Percentiles rank a stretch among this genome's conserved stretches.
Evolutionary conservation across 148 eudicot species (phyloP).

Genomic region (Suaeda aralocaspica): DNA sequence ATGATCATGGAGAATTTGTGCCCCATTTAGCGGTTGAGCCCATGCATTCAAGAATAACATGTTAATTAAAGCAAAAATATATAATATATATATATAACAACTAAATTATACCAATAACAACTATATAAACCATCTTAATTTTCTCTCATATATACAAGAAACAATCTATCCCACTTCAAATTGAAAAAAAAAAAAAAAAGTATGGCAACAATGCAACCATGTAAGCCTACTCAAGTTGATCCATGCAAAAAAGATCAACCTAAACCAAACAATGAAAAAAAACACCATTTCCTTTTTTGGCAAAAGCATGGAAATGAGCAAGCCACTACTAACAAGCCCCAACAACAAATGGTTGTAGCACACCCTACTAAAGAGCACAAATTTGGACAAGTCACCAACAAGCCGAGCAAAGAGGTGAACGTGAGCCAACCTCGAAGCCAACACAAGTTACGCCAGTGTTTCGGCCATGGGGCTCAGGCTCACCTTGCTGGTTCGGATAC

Average conservation of each 20-base stretch:
- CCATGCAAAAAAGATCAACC: slow-evolving; percentile 9
- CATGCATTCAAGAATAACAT: not conserved
- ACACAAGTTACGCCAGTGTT: slow-evolving; percentile 19
- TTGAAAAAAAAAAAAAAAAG: not conserved
- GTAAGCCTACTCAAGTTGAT: slow-evolving; percentile 20
- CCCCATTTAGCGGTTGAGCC: slow-evolving; percentile 21
- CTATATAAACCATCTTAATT: not conserved
- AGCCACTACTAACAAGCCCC: not conserved
- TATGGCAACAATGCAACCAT: slow-evolving; percentile 21
- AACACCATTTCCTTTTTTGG: slow-evolving; percentile 22
- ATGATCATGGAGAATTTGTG: slow-evolving; percentile 20
- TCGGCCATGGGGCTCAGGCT: slow-evolving; percentile 15
- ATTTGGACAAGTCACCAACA: not conserved
- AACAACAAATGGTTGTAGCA: not conserved
- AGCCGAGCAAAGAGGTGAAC: not conserved
- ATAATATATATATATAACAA: slow-evolving; percentile 7
- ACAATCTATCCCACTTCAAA: no score
- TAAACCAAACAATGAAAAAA: slow-evolving; percentile 18
- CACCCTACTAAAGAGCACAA: not conserved
- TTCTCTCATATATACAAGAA: not conserved
- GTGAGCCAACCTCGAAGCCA: slow-evolving; percentile 3
- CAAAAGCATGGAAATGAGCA: slow-evolving; percentile 20
- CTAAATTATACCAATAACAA: not conserved
- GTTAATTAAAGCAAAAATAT: not conserved
- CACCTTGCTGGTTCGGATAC: not conserved